A percentile compares a stretch with the other conserved stretches of the same genome.
Evolutionary conservation across 805 yeast species (phyloP).

Genomic region (Metschnikowia hibisci): DNA sequence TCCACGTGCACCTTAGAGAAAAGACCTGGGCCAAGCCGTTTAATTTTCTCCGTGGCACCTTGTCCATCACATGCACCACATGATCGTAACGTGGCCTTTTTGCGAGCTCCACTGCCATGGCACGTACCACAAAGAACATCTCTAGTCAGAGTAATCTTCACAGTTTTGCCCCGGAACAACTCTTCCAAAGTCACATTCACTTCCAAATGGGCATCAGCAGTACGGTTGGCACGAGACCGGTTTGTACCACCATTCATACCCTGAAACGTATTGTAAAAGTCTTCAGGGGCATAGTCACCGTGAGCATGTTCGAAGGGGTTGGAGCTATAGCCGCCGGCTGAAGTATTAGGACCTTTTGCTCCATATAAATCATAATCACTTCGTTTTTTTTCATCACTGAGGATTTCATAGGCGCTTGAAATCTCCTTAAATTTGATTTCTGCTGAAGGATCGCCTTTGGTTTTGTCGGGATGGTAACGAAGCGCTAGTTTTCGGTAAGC

Average conservation of each 20-base stretch:
- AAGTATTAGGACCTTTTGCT: constrained; percentile 23
- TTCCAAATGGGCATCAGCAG: constrained; percentile 66
- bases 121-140: constrained; percentile 70
- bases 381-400: constrained; percentile 65
- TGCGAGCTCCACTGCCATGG: constrained; percentile 70
- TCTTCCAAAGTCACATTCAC: constrained; percentile 69
- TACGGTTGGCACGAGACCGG: constrained; percentile 28
- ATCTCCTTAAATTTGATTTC: constrained; percentile 81
- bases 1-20: constrained; percentile 56
- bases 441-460: constrained; percentile 59
- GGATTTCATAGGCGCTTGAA: constrained; percentile 78
- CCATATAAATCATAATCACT: constrained; percentile 59
- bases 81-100: constrained; percentile 47
- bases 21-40: constrained; percentile 71
- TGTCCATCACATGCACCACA: constrained; percentile 73
- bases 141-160: constrained; percentile 70
- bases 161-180: constrained; percentile 72
- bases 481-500: constrained; percentile 86
- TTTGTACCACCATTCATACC: constrained; percentile 32
- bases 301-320: constrained; percentile 35
- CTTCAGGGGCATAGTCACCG: constrained; percentile 62
- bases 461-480: constrained; percentile 86
- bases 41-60: constrained; percentile 58
- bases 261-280: constrained; percentile 68
- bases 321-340: constrained; percentile 24